A percentile compares a stretch with the other conserved stretches of the same genome.
Evolutionary conservation across 2,329 filamentous ascomycete genomes (phyloP).

Genomic region (Sporothrix inflata): DNA sequence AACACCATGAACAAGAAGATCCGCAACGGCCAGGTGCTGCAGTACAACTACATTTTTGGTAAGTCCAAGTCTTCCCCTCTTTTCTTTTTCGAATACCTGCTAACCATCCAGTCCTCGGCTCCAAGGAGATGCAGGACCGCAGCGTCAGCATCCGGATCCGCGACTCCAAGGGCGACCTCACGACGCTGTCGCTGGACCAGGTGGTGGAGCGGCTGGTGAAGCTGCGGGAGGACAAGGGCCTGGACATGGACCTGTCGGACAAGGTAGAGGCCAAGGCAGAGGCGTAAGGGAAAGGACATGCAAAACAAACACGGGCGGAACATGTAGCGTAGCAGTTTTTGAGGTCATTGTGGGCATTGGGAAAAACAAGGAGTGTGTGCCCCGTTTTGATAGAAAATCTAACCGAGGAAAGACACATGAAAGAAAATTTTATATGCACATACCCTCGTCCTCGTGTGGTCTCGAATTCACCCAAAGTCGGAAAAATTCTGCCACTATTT

Average conservation of each 20-base stretch:
- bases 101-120: slow-evolving; percentile 33
- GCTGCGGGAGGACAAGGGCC: slow-evolving; percentile 31
- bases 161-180: slow-evolving; percentile 36
- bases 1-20: slow-evolving; percentile 93
- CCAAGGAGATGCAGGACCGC: slow-evolving; percentile 37
- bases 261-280: slow-evolving; percentile 12
- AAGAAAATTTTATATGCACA: neutral
- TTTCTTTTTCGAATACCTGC: neutral
- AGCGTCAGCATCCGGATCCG: slow-evolving; percentile 37
- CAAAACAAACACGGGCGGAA: neutral
- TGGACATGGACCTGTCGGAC: slow-evolving; percentile 31
- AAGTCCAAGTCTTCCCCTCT: slow-evolving; percentile 37
- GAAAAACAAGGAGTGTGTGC: neutral
- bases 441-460: neutral
- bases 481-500: neutral
- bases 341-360: neutral
- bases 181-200: slow-evolving; percentile 33
- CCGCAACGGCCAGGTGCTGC: slow-evolving; percentile 74
- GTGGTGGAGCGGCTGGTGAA: slow-evolving; percentile 30
- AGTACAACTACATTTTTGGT: slow-evolving; percentile 85
- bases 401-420: neutral
- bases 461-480: neutral
- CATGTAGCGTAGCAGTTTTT: slow-evolving; percentile 3
- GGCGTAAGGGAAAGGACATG: neutral
- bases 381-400: slow-evolving; percentile 7